Evolutionary conservation across 805 yeast species (phyloP).

Genomic region (Zygotorulaspora sp.): DNA sequence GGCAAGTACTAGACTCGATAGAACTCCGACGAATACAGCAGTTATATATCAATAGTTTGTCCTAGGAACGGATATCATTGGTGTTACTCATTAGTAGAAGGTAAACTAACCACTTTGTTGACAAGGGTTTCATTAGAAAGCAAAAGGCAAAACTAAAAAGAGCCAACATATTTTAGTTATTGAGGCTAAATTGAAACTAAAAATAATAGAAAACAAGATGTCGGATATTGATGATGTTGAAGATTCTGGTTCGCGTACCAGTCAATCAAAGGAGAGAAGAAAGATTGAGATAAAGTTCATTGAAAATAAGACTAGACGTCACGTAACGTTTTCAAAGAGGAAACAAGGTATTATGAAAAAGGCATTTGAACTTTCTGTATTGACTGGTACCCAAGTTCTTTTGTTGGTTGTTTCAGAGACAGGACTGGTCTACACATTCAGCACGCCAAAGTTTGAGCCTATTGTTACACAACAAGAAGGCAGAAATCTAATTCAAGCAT

Average conservation of each 20-base stretch:
- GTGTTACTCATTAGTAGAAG: background rate
- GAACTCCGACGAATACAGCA: constrained; percentile 2
- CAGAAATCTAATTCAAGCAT: constrained; percentile 92
- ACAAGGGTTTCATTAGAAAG: background rate
- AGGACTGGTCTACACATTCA: constrained; percentile 96
- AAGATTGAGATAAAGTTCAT: constrained; percentile 96
- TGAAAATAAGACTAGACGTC: constrained; percentile 96
- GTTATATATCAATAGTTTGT: too few relatives aligned
- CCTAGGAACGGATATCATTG: background rate
- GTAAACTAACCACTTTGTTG: background rate
- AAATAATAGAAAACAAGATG: constrained; percentile 7
- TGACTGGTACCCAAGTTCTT: constrained; percentile 96
- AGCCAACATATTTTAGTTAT: too few relatives aligned
- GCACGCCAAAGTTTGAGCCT: constrained; percentile 98
- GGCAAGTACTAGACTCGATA: background rate
- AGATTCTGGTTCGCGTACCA: constrained; percentile 14
- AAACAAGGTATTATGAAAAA: constrained; percentile 99
- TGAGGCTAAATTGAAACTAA: too few relatives aligned
- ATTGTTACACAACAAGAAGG: constrained; percentile 97
- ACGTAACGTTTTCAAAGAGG: constrained; percentile 95
- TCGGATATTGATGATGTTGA: constrained; percentile 17
- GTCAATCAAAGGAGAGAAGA: constrained; percentile 55
- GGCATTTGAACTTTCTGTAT: constrained; percentile 95
- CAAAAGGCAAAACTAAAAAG: constrained; percentile 1
- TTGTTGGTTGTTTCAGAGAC: constrained; percentile 94